Percentiles rank a stretch among this genome's conserved stretches.
Conservation (phyloP, 2,329 filamentous ascomycete species). For the Dactylellina haptotyla region DNA sequence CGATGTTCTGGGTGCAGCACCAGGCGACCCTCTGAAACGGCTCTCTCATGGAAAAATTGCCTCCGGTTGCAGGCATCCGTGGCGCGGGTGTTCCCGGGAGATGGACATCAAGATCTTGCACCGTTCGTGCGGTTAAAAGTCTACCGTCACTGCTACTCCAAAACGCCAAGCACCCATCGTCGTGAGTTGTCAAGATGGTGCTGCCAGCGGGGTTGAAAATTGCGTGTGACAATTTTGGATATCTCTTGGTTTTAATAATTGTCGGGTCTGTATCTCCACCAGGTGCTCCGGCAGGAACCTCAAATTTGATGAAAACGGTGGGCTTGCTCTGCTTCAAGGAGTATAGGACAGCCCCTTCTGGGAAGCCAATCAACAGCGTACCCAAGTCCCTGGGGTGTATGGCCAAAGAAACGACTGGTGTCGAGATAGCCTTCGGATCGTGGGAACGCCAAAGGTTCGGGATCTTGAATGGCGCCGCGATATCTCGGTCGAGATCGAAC, state of each 20-base stretch:
- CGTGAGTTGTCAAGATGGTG: conserved; percentile 85
- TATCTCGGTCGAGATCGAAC: conserved; percentile 85
- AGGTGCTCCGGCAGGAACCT: conserved; percentile 80
- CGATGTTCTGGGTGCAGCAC: conserved; percentile 92
- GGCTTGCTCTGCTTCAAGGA: conserved; percentile 91
- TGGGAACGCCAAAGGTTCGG: conserved; percentile 85
- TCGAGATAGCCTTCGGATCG: conserved; percentile 73
- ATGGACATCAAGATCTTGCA: conserved; percentile 78
- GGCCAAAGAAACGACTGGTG: conserved; percentile 78
- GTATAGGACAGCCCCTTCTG: conserved; percentile 85
- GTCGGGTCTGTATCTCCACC: conserved; percentile 77
- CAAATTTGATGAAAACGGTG: conserved; percentile 82
- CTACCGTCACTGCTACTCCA: conserved; percentile 93
- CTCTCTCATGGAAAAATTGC: conserved; percentile 71
- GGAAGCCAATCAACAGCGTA: conserved; percentile 89
- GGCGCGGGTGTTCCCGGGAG: conserved; percentile 58
- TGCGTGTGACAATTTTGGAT: conserved; percentile 81
- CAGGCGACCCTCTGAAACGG: conserved; percentile 83
- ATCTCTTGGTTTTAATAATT: conserved; percentile 71
- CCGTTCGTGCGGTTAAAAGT: conserved; percentile 81
- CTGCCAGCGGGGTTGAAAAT: conserved; percentile 95
- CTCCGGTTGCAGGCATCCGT: conserved; percentile 67
- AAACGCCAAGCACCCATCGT: conserved; percentile 89
- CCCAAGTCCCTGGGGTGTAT: conserved; percentile 93
- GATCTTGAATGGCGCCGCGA: conserved; percentile 79